Base-by-base conservation (phyloP, 805 yeast genomes). In the Saccharomycopsis javanensis region DNA sequence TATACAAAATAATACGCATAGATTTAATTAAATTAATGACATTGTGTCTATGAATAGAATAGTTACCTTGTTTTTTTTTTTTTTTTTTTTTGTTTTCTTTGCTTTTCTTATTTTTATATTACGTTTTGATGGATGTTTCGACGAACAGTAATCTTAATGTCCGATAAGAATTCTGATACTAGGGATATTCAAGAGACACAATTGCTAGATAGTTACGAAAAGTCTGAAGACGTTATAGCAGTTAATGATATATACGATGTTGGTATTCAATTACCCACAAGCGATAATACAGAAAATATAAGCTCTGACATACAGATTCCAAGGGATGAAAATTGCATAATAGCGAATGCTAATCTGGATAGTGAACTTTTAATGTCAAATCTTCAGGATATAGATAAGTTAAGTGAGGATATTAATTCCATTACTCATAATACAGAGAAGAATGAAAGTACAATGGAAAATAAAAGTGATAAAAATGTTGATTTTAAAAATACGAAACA, bases 401-500 rank as follows among this genome's bases (percentile, higher is more conserved):
- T 66, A 28, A 65, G 67, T 18, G 68, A 62, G 11, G 71, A 62
- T 13, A 64, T 56, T 33, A 68, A 48, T 31, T 69, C 61, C 35
- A 62, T 62, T 23, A 67, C 53, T 20, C 6, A 42, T n/a, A 20
- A 42, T 20, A 16, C 8, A 23, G 25, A 23, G 10, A 31, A 31
- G 4, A 31, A 7, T 31, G 35, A 15, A 4, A n/a, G 11, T 4
- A 52, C 60, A 57, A n/a, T 37, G 35, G 52, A 20, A 52, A 46
- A 57, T 48, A 55, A 61, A 50, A 42, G 60, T 42, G 54, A 60
- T 28, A 64, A 60, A 3, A 63, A 50, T 20, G 64, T 55, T 23
- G 65, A 55, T 6, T 68, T 64, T 25, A 70, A 69, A 5, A 42
- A 8, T 2, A 79, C 71, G 2, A 78, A 71, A 1, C 75, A 71